A percentile compares a stretch with the other conserved stretches of the same genome.
phyloP scores from a whole-genome alignment of 768 basidiomycete species.

The Pulveroboletus ravenelii region DNA sequence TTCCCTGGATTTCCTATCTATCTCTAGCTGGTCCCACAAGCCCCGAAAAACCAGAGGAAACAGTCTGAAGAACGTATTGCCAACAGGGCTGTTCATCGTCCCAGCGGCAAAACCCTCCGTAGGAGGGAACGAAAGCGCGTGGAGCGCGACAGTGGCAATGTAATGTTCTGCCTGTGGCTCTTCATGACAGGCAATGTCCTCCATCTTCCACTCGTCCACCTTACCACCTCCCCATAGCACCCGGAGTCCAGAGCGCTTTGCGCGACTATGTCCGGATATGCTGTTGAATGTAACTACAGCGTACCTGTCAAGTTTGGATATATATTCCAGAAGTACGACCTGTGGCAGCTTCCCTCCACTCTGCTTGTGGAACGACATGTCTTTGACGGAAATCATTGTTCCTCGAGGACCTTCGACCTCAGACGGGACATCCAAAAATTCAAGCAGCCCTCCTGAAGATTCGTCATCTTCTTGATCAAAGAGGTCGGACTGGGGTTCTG shows the following conservation, averaged over 20 bases:
- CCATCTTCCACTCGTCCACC: constrained; percentile 73
- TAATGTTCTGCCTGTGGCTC: constrained; percentile 85
- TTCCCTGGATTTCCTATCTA: constrained; percentile 51
- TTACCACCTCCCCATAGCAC: constrained; percentile 69
- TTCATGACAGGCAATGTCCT: constrained; percentile 75
- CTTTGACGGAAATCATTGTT: constrained; percentile 48
- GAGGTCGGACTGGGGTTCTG: constrained; percentile 34
- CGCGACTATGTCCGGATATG: constrained; percentile 69
- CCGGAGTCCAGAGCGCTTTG: constrained; percentile 63
- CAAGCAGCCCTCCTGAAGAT: constrained; percentile 60
- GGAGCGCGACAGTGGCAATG: constrained; percentile 79
- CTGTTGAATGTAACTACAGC: constrained; percentile 65
- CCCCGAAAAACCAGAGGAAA: constrained; percentile 83
- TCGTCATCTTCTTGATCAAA: constrained; percentile 52
- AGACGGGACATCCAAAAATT: constrained; percentile 61
- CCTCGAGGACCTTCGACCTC: constrained; percentile 56
- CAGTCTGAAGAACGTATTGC: constrained; percentile 64
- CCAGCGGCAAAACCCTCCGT: constrained; percentile 61
- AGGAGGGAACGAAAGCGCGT: constrained; percentile 63
- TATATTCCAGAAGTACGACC: constrained; percentile 59
- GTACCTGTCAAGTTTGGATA: constrained; percentile 65
- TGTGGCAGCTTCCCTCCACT: constrained; percentile 83
- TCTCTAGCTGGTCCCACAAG: constrained; percentile 88
- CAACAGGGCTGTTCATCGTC: constrained; percentile 40
- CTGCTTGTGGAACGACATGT: constrained; percentile 81